Base-by-base conservation (phyloP, 441 rosid genomes). In the Erodium moschatum region DNA sequence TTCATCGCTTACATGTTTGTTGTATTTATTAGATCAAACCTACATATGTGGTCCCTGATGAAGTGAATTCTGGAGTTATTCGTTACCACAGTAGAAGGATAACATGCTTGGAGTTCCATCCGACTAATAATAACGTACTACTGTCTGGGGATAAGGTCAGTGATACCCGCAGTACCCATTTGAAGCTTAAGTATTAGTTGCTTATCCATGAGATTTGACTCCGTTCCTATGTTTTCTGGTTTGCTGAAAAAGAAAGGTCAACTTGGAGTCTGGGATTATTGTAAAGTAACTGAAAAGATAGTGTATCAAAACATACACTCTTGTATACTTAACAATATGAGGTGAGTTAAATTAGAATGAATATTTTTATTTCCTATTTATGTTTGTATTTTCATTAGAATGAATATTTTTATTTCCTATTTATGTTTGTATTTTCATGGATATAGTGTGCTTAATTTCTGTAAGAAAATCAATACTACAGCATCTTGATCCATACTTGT, bases 91-190 rank as follows among this genome's bases (percentile, higher is more conserved):
- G 98, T 74, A 82, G 97, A 81, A 83, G 97, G 15, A 85, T 92
- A 21, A 92, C 98, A 2, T 83, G 98, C 74, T 79, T 92, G 80
- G 98, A 92, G 80, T 92, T 92, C 72, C 97, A 92, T 76, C 98
- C 97, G 11, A 89, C 94, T 27, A 89, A 83, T 65, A 82, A 86
- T 76, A 82, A 89, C 75, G 83, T 90, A 69, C 90, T 92, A 81
- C 81, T 92, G 64, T 87, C 98, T 4, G 98, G 98, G 64, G 98
- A 92, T 75, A 92, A 92, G 96, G 98, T 89, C 71, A 54, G 70
- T 75, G 42, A 66, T 11, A 15, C 54, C 3, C 33, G 24, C 56
- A 29, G 18, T 52, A 2, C 35, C 15, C 58, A 38, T 6, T 65
- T 24, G 13, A 19, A 63, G 64, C 13, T 61, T 65, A 6, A 19